Evolutionary conservation across 106 monocot species (phyloP).

Genomic region (Alisma plantagoaquatica): DNA sequence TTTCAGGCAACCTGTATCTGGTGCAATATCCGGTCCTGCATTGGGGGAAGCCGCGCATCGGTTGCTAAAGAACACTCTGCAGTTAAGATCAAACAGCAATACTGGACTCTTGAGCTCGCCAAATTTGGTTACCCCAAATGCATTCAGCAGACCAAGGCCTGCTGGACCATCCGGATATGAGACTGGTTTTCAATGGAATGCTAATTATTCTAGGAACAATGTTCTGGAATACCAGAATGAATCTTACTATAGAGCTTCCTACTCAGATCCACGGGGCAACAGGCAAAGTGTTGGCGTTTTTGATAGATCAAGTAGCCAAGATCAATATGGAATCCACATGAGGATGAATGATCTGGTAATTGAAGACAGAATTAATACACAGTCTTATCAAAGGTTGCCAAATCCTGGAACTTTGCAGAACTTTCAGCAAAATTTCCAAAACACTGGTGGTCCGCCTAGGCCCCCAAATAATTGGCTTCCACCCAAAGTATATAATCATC

Average conservation of each 20-base stretch:
- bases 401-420: constrained; percentile 21
- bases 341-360: constrained; percentile 35
- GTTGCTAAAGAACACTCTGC: constrained; percentile 71
- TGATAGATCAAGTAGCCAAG: constrained; percentile 21
- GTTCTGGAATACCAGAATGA: constrained; percentile 4
- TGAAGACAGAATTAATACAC: constrained; percentile 12
- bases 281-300: constrained; percentile 23
- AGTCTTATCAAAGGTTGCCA: constrained; percentile 4
- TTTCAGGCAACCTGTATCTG: constrained; percentile 65
- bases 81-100: constrained; percentile 30
- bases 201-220: constrained; percentile 10
- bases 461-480: constrained; percentile 70
- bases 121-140: constrained; percentile 16
- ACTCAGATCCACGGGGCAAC: constrained; percentile 13
- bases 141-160: constrained; percentile 21
- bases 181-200: constrained; percentile 21
- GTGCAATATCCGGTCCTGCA: constrained; percentile 57
- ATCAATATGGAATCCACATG: constrained; percentile 15
- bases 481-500: constrained; percentile 4
- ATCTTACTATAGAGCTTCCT: constrained; percentile 17
- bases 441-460: constrained; percentile 26
- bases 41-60: constrained; percentile 87
- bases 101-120: constrained; percentile 26
- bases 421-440: constrained; percentile 20
- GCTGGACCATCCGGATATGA: constrained; percentile 43